A percentile compares a stretch with the other conserved stretches of the same genome.
These are phyloP conservation scores for Closterium sp. DNA, from an alignment of 139 green algal species.

Conservation along the genomic window DNA sequence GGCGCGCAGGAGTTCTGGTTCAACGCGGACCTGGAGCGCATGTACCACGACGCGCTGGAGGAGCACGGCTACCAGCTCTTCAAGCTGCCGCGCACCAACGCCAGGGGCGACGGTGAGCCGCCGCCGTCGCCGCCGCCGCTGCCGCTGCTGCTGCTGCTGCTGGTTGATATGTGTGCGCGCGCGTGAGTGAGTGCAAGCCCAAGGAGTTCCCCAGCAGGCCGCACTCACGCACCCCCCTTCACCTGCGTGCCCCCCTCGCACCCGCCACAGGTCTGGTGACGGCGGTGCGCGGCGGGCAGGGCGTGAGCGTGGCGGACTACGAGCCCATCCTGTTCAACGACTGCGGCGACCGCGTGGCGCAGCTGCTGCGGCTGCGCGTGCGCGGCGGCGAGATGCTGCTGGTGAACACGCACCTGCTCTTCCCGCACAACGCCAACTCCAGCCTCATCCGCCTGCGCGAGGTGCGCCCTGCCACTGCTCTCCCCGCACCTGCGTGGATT, in stretches of 20 bases:
- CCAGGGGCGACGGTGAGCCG: slow-evolving; percentile 19
- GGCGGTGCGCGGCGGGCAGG: not conserved
- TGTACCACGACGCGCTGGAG: slow-evolving; percentile 11
- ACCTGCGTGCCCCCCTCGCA: too few species aligned
- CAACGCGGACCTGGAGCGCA: slow-evolving; percentile 2
- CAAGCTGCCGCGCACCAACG: slow-evolving; percentile 27
- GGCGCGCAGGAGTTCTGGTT: slow-evolving; percentile 46
- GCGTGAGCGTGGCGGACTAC: slow-evolving; percentile 34
- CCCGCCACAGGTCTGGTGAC: slow-evolving; percentile 27
- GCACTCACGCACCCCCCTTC: too few species aligned
- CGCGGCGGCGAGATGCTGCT: slow-evolving; percentile 20
- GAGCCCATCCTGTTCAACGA: slow-evolving; percentile 46
- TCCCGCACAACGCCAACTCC: slow-evolving; percentile 56
- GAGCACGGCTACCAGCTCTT: slow-evolving; percentile 29
- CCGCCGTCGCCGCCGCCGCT: too few species aligned
- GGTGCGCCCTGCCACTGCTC: not conserved
- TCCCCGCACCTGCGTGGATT: too few species aligned
- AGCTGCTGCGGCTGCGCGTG: slow-evolving; percentile 25
- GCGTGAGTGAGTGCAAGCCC: too few species aligned
- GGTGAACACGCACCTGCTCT: slow-evolving; percentile 56
- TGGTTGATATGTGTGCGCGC: too few species aligned
- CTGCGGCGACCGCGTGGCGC: slow-evolving; percentile 49
- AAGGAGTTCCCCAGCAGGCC: too few species aligned
- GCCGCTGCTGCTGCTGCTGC: too few species aligned
- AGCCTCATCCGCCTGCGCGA: slow-evolving; percentile 51